Evolutionary conservation across 2,329 filamentous ascomycete species (phyloP).

Genomic region (Pseudocercospora cruenta): DNA sequence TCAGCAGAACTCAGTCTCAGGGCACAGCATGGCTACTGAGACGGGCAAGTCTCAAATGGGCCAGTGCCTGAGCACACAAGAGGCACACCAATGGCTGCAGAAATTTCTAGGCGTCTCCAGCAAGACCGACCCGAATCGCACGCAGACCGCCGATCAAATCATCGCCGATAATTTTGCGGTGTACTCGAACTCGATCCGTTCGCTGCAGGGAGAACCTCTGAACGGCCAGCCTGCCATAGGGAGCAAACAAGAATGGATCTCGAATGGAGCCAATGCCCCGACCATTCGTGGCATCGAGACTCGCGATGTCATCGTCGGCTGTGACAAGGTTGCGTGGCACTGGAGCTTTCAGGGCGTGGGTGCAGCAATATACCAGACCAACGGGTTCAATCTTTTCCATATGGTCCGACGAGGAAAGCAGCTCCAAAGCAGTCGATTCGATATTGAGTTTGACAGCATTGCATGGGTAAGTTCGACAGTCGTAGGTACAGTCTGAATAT

Average conservation of each 20-base stretch:
- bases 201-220: conserved; percentile 14
- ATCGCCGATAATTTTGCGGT: conserved; percentile 21
- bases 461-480: conserved; percentile 5
- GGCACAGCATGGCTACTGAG: neutral
- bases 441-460: conserved; percentile 19
- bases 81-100: conserved; percentile 18
- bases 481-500: too few relatives aligned
- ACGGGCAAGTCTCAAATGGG: neutral
- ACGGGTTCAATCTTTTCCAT: conserved; percentile 25
- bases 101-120: conserved; percentile 15
- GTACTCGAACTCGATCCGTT: conserved; percentile 23
- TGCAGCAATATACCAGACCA: conserved; percentile 16
- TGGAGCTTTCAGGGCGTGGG: conserved; percentile 23
- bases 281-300: conserved; percentile 16
- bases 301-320: conserved; percentile 16
- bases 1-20: neutral
- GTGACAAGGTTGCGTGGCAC: conserved; percentile 25
- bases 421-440: conserved; percentile 10
- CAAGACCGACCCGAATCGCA: conserved; percentile 6
- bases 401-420: neutral
- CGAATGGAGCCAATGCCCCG: conserved; percentile 15
- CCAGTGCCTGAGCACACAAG: conserved; percentile 18
- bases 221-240: conserved; percentile 6
- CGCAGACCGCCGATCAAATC: conserved; percentile 18
- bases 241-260: conserved; percentile 19